Evolutionary conservation across 306 rosid genomes (phyloP).

Genomic region (Ochetophila trinervis): DNA sequence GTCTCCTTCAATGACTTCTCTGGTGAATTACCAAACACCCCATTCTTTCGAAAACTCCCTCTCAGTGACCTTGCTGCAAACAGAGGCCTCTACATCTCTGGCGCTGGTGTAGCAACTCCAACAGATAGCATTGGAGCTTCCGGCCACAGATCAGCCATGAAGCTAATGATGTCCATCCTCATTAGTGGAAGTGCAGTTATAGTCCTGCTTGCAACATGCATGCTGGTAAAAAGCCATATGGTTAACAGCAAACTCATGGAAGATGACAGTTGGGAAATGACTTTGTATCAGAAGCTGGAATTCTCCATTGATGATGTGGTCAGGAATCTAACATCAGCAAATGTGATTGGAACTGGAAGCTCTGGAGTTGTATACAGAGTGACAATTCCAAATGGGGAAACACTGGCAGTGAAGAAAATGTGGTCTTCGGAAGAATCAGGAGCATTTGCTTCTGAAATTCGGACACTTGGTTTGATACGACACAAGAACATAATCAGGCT

Average conservation of each 20-base stretch:
- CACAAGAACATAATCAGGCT: constrained; percentile 74
- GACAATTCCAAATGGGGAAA: constrained; percentile 46
- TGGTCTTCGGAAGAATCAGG: constrained; percentile 67
- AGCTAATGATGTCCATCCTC: constrained; percentile 49
- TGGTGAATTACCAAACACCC: constrained; percentile 65
- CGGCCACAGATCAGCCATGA: constrained; percentile 32
- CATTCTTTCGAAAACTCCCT: constrained; percentile 69
- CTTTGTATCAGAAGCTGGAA: constrained; percentile 69
- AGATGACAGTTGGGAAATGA: constrained; percentile 65
- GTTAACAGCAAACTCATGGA: constrained; percentile 35
- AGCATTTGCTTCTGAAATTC: constrained; percentile 63
- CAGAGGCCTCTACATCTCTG: constrained; percentile 57
- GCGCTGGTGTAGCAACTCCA: constrained; percentile 30
- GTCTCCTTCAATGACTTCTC: constrained; percentile 75
- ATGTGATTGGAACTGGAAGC: constrained; percentile 77
- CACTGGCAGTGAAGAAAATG: constrained; percentile 73
- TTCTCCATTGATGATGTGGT: constrained; percentile 59
- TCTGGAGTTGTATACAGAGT: constrained; percentile 79
- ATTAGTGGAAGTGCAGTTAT: constrained; percentile 44
- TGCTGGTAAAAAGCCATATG: constrained; percentile 38
- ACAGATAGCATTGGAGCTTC: constrained; percentile 26
- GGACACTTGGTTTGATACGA: constrained; percentile 49
- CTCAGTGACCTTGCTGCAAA: constrained; percentile 58
- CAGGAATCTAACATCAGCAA: constrained; percentile 53
- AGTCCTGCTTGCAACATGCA: constrained; percentile 46